Evolutionary conservation across 768 basidiomycete genomes (phyloP), one percentile per base, ranked within the genome.

Genomic region (Leccinum uliginosum): DNA sequence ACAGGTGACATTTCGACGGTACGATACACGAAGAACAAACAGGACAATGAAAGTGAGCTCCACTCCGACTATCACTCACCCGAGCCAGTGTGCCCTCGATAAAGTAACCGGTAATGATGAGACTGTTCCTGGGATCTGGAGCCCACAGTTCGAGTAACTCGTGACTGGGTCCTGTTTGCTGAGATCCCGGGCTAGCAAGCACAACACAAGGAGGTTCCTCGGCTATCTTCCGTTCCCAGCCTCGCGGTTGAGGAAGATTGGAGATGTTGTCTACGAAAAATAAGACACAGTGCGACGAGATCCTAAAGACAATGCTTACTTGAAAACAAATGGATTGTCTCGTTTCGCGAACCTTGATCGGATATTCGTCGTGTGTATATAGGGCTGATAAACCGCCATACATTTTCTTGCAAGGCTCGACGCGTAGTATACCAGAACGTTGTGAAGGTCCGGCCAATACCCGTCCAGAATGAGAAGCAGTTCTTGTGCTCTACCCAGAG

Each of bases 321-420:
- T 95, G 85, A 99, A 99, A 27, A 98, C 92, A 65, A 98, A 98
- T 0, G 97, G 97, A 66, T 99, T 98, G 65, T 98, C 94, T 17
- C 93, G 84, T 65, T 89, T 86, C 0, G 93, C 93, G 67, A 98
- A 98, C 46, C 94, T 80, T 54, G 89, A 83, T 35, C 94, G 87
- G 58, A 99, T 95, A 65, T 92, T 91, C 30, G 89, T 98, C 7
- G 96, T 98, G 70, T 98, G 95, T 61, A 98, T 97, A 70, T 98
- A 98, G 3, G 90, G 94, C 72, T 98, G 93, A 72, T 97, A 99
- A 6, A 99, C 95, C 48, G 93, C 88, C 96, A 98, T 98, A 65
- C 94, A 98, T 67, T 97, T 97, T 57, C 91, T 84, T 12, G 97
- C 97, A 26, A 99, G 80, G 66, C 87, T 93, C 15, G 96, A 98